Evolutionary conservation across 2,329 filamentous ascomycete genomes (phyloP), one percentile per base, ranked within the genome.

Genomic region (Fusarium incarnatum): DNA sequence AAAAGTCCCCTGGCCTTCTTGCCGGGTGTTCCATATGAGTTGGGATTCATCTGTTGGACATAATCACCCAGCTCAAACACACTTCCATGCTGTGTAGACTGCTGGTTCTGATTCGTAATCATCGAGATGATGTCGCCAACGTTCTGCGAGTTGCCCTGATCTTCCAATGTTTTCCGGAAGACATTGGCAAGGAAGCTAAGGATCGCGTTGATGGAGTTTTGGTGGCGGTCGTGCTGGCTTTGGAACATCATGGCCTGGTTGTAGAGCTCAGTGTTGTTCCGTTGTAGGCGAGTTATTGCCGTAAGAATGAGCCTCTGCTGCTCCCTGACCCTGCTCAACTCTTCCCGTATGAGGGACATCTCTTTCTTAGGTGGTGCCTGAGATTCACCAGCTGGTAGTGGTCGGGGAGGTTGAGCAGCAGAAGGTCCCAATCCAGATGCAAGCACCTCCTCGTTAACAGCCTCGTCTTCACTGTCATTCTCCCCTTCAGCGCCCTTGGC

Each of bases 141-240:
- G 64, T 93, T 95, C 76, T 93, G 89, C 3, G 88, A 85, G 20
- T 88, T 87, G 32, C 90, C 90, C 73, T 95, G 92, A 37, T 94
- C 93, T 77, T 98, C 94, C 52, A 99, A 83, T 68, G 94, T 97
- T 76, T 97, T 92, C 68, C 97, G 92, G 81, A 98, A 99, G 44
- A 99, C 95, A 15, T 97, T 98, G 47, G 95, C 96, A 22, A 99
- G 86, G 79, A 99, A 98, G 52, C 94, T 97, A 44, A 99, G 86
- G 67, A 99, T 98, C n/a, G 95, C 95, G 77, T 98, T 98, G 81
- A 99, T 98, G 1, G 95, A 98, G 78, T 95, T 97, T 78, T 99
- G 96, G 76, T 99, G 96, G n/a, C 96, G 91, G 73, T 95, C 94
- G 77, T 98, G 95, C 77, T 97, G 89, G 63, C 89, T 92, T 79